A percentile compares a stretch with the other conserved stretches of the same genome.
phyloP scores from a whole-genome alignment of 352 stramenopile species.

The Blastocystis sp. region DNA sequence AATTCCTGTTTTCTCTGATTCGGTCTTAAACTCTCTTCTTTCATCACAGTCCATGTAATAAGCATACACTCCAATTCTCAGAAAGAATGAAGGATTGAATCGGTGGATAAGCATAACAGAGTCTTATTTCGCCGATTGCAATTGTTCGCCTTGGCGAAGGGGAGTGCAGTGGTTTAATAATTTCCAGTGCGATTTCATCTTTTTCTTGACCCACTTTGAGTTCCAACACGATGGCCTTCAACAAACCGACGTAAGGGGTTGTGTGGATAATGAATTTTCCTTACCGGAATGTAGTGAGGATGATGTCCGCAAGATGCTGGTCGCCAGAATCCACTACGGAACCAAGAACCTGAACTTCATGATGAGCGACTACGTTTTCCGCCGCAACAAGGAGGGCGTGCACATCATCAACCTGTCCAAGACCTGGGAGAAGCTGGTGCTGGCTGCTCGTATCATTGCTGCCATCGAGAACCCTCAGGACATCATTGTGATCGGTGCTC shows the following conservation, averaged over 20 bases:
- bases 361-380: conserved; percentile 99
- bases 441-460: conserved; percentile 97
- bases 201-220: not conserved
- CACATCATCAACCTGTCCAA: conserved; percentile 99
- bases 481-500: conserved; percentile 96
- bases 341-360: conserved; percentile 96
- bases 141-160: not conserved
- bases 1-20: too few species aligned
- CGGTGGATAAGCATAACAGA: not conserved
- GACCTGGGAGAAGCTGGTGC: conserved; percentile 99
- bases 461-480: conserved; percentile 99
- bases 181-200: not conserved
- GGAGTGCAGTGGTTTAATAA: not conserved
- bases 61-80: too few species aligned
- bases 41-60: too few species aligned
- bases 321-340: conserved; percentile 97
- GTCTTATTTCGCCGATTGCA: not conserved
- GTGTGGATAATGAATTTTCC: not conserved
- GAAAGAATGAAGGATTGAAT: not conserved
- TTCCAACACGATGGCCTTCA: conserved; percentile 25
- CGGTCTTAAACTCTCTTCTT: too few species aligned
- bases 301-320: conserved; percentile 99
- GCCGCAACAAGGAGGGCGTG: conserved; percentile 93
- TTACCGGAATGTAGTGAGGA: conserved; percentile 80
- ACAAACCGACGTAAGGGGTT: conserved; percentile 46